Evolutionary conservation across 2,329 filamentous ascomycete species (phyloP), one percentile per base, ranked within the genome.

Genomic region (Ophiostoma sp.): DNA sequence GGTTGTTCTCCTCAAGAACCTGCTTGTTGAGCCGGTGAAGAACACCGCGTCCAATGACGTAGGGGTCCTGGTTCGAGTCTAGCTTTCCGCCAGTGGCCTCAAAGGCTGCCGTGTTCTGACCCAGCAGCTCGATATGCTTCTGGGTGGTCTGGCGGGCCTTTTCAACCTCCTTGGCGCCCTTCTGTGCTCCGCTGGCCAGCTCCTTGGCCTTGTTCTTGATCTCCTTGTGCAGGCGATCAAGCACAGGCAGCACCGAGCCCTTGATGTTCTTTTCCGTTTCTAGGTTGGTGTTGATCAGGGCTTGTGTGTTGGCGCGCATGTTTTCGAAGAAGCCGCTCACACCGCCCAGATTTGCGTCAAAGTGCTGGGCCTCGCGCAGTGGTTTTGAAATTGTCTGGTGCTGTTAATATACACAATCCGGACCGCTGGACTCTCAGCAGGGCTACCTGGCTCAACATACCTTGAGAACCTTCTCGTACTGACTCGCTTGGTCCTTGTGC

Each of bases 191-290:
- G 71, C 87, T 84, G 60, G 86, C 84, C 65, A 99, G 85, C 79
- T 97, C 93, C 82, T 98, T 98, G 72, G 87, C 84, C 82, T 98
- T 98, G 81, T 90, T 88, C 85, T 98, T 99, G 83, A 99, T 95
- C 78, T 98, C 95, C 77, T 92, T 89, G 81, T 98, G 93, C 65
- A 99, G 83, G 66, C 93, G 90, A 74, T 96, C 92, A 76, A 99
- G 89, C 72, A 94, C 89, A 49, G 94, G 95, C 27, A 97, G 83
- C 42, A 98, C 90, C 14, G 89, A 88, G 70, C 88, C 89, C 79
- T 94, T 96, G 73, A 99, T 84, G 73, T 88, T 91, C 82, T 95
- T 95, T 74, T 95, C 93, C 5, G 93, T 97, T 78, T 98, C 94
- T 74, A 89, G 81, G 78, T 97, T 94, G 76, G 91, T 89, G 78